Base-by-base conservation (phyloP, 306 rosid genomes). In the Glycyrrhiza uralensis region DNA sequence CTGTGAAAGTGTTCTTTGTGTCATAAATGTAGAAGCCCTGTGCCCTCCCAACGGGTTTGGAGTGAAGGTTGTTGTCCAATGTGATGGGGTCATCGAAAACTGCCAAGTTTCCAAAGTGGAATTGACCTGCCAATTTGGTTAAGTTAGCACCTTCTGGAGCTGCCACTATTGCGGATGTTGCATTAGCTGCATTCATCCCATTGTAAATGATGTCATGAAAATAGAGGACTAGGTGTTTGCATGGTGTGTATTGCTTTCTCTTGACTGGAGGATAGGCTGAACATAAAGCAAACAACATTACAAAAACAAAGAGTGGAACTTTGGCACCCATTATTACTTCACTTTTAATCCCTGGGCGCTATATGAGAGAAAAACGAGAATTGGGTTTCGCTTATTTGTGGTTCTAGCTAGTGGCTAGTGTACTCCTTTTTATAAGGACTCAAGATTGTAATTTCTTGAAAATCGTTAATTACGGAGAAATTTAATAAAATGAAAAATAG, bases 31-130 rank as follows among this genome's bases (percentile, higher is more conserved):
- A 92, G 11, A 92, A 41, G 0, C 98, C 96, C 36, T 92, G 96
- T 30, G 98, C 92, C 52, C 95, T 81, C 2, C 98, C 96, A 3
- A 93, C 81, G 0, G 89, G 90, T n/a, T 75, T 66, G 1, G 96
- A 93, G 73, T 78, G 90, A 35, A 93, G 82, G 14, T 87, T 83
- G 59, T 90, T 84, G 35, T 93, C 98, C 0, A 87, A 33, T 2
- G 96, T 90, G 33, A 93, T 84, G 20, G 93, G 98, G 41, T 93
- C 96, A 24, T 93, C 90, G 14, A 92, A 90, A 32, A 88, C 85
- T 0, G 15, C 90, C 1, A 92, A 76, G 87, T 85, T 81, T 1
- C 96, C 96, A 3, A 92, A 92, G 66, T 88, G 88, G 39, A 35
- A 75, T 3, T 79, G 74, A 2, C 56, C 14, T 1, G 93, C 89